Base-by-base conservation (phyloP, 2,329 filamentous ascomycete species). In the Sporothrix sp. region DNA sequence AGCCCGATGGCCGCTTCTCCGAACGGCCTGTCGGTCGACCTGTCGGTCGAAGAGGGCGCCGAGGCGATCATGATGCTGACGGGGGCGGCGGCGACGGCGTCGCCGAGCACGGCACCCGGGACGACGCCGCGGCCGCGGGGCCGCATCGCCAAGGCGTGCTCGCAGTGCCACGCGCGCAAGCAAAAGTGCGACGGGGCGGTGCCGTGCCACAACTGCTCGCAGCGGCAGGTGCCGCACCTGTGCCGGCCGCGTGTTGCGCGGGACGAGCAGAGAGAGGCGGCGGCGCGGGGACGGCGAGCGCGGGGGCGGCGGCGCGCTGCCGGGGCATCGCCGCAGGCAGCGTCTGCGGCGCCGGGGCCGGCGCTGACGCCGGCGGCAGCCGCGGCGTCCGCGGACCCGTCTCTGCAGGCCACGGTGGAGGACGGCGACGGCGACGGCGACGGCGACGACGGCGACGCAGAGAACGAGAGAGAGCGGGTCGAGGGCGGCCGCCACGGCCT, bases 81-180 rank as follows among this genome's bases (percentile, higher is more conserved):
- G 10, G 27, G n/a, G 40, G 40, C 11, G 13, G 20, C 16, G 36
- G 36, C 21, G 36, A n/a, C 7, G 35, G 35, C 18, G 11, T 23
- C 5, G 18, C 16, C 11, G 18, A 21, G 37, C 8, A 4, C 20
- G 37, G 37, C 37, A 39, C 18, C 11, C 21, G 18, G 30, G 40
- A 14, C n/a, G 40, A 44, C 44, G 2, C 44, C 44, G 11, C 45
- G 45, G 21, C 45, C 35, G 21, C 45, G 45, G 9, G 45, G 45
- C 10, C 45, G 45, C 3, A 48, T 48, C 32, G 45, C 45, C 35
- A 38, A 39, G 13, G 45, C 45, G 2, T 48, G 46, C 16, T 48
- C 36, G 7, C 36, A 40, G 14, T 40, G 36, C 7, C 46, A 48
- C 4, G 33, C 46, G 2, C n/a, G 46, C 23, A 48, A 48, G 27